Conservation (phyloP, 805 yeast genomes). For the Tetrapisispora namnaoensis region DNA sequence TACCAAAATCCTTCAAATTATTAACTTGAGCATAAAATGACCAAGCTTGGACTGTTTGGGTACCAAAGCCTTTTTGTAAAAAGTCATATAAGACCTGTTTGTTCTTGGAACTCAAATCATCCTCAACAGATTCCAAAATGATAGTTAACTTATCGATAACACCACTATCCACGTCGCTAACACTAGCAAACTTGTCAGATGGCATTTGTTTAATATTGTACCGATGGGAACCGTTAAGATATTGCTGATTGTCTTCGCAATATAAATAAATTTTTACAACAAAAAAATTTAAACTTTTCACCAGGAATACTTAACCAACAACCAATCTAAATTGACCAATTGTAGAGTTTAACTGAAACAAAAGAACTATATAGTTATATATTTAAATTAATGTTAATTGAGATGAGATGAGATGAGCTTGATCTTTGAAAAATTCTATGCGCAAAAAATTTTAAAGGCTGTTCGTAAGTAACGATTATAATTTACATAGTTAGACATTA, state of each 20-base stretch:
- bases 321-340: too few species aligned
- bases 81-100: conserved; percentile 24
- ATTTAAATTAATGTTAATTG: too few species aligned
- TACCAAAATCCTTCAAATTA: conserved; percentile 43
- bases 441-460: background rate
- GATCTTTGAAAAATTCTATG: background rate
- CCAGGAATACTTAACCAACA: too few species aligned
- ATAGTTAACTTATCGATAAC: conserved; percentile 19
- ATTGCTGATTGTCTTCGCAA: too few species aligned
- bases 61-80: conserved; percentile 28
- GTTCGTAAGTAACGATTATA: background rate
- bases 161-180: conserved; percentile 19
- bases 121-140: conserved; percentile 14
- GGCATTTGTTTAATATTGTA: background rate
- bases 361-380: too few species aligned
- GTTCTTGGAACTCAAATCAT: conserved; percentile 14
- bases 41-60: conserved; percentile 38
- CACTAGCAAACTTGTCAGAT: conserved; percentile 1
- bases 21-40: conserved; percentile 37
- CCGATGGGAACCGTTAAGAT: background rate
- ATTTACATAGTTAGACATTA: too few species aligned
- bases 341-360: too few species aligned
- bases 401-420: conserved; percentile 14
- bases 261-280: too few species aligned
- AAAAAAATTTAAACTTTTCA: too few species aligned